Conservation (phyloP, 192 early-diverging fungal genomes). For the Lobosporangium transversale region DNA sequence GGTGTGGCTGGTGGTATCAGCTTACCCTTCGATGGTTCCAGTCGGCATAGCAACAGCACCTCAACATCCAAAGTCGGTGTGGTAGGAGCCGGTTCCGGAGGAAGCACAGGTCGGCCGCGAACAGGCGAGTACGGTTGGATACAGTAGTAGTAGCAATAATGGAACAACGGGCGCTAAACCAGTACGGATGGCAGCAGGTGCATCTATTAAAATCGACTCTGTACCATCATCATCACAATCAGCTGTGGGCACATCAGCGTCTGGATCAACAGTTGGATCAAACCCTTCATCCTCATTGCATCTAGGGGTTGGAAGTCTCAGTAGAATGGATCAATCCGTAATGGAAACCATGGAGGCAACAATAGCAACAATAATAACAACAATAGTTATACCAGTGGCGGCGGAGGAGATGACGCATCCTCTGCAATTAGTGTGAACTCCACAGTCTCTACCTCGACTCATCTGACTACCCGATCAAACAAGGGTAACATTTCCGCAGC, state of each 20-base stretch:
- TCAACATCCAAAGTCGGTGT: no score
- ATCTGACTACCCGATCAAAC: slow-evolving; percentile 8
- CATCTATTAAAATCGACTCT: slow-evolving; percentile 32
- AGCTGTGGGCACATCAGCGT: neutral
- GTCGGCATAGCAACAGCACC: no score
- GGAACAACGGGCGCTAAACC: slow-evolving; percentile 14
- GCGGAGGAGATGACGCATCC: slow-evolving; percentile 16
- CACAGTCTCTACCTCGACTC: slow-evolving; percentile 5
- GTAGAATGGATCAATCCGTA: slow-evolving; percentile 7
- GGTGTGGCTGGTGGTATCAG: slow-evolving; percentile 28
- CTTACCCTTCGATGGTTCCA: slow-evolving; percentile 5
- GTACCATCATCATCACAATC: slow-evolving; percentile 4
- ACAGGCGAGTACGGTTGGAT: slow-evolving; percentile 10
- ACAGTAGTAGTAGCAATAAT: neutral
- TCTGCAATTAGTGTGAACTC: slow-evolving; percentile 17
- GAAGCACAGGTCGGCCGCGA: neutral
- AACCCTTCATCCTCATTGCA: neutral
- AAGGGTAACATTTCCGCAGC: slow-evolving; percentile 6
- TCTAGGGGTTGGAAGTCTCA: neutral
- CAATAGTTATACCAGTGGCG: neutral
- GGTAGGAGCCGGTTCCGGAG: slow-evolving; percentile 3
- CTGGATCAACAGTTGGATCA: slow-evolving; percentile 15
- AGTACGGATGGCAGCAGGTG: slow-evolving; percentile 37
- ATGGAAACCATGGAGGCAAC: no score
- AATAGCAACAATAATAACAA: neutral